phyloP scores from a whole-genome alignment of 2,329 filamentous ascomycete genomes.

The Endoconidiophora laricicola region DNA sequence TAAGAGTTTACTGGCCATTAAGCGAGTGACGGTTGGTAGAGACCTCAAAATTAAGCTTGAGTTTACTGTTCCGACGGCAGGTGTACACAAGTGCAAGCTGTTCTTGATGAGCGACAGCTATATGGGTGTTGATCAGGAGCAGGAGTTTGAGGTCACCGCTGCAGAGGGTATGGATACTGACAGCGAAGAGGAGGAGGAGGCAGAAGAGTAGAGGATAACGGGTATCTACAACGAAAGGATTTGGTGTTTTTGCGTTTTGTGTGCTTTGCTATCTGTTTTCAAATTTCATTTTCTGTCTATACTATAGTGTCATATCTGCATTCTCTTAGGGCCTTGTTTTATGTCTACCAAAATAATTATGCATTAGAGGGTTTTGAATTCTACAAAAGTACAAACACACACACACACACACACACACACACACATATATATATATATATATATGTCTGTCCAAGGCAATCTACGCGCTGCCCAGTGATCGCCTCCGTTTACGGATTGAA shows the following conservation, averaged over 20 bases:
- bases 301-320: no score
- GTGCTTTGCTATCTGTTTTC: not conserved
- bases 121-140: slow-evolving; percentile 90
- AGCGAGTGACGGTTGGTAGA: slow-evolving; percentile 73
- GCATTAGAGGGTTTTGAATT: no score
- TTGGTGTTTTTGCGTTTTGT: not conserved
- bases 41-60: slow-evolving; percentile 68
- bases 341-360: no score
- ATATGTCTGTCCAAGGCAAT: no score
- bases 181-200: slow-evolving; percentile 56
- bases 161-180: slow-evolving; percentile 93
- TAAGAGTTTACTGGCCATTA: slow-evolving; percentile 79
- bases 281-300: not conserved
- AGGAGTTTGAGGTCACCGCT: slow-evolving; percentile 67
- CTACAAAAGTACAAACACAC: not conserved
- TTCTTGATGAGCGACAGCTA: slow-evolving; percentile 97
- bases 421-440: no score
- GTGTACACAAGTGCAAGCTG: slow-evolving; percentile 74
- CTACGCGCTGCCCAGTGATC: no score
- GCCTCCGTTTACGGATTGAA: no score
- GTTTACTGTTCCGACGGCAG: slow-evolving; percentile 70
- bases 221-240: not conserved
- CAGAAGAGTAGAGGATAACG: slow-evolving; percentile 27
- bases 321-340: not conserved
- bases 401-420: no score